These are phyloP conservation scores for Kwoniella dendrophila DNA, from an alignment of 768 basidiomycete species.

Conservation along the genomic window DNA sequence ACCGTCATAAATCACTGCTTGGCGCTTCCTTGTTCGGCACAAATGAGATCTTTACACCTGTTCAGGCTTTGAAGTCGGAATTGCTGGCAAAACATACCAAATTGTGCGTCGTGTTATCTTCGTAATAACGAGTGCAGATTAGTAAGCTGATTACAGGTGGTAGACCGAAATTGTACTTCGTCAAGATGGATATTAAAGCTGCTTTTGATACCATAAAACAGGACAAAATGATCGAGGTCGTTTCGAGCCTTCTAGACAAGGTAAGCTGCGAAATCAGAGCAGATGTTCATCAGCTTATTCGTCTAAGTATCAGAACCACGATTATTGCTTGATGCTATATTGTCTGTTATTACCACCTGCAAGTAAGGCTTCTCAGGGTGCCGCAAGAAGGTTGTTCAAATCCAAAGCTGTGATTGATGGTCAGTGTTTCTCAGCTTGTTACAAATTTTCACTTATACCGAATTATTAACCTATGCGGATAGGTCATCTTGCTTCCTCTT, in stretches of 20 bases:
- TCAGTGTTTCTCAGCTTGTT: slow-evolving; percentile 14
- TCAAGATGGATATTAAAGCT: slow-evolving; percentile 92
- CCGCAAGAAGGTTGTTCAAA: slow-evolving; percentile 44
- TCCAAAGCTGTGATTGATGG: slow-evolving; percentile 36
- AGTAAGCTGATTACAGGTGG: background rate
- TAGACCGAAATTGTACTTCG: slow-evolving; percentile 89
- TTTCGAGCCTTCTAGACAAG: slow-evolving; percentile 66
- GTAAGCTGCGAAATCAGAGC: slow-evolving; percentile 52
- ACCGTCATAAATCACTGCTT: slow-evolving; percentile 65
- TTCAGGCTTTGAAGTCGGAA: slow-evolving; percentile 70
- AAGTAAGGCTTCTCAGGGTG: slow-evolving; percentile 59
- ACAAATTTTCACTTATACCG: no score
- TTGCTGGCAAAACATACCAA: slow-evolving; percentile 58
- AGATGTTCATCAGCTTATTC: slow-evolving; percentile 6
- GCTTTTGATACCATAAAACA: slow-evolving; percentile 98
- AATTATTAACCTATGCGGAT: no score
- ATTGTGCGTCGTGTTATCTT: slow-evolving; percentile 59
- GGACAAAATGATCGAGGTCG: slow-evolving; percentile 74
- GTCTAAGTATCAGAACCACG: slow-evolving; percentile 14
- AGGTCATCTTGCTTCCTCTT: slow-evolving; percentile 74
- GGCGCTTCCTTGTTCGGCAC: slow-evolving; percentile 82
- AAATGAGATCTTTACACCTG: slow-evolving; percentile 74
- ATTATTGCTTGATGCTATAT: slow-evolving; percentile 58
- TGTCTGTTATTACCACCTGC: slow-evolving; percentile 66
- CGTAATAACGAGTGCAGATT: background rate